A percentile compares a stretch with the other conserved stretches of the same genome.
Evolutionary conservation across 2,329 filamentous ascomycete species (phyloP).

Genomic region (Niveomyces coronatus): DNA sequence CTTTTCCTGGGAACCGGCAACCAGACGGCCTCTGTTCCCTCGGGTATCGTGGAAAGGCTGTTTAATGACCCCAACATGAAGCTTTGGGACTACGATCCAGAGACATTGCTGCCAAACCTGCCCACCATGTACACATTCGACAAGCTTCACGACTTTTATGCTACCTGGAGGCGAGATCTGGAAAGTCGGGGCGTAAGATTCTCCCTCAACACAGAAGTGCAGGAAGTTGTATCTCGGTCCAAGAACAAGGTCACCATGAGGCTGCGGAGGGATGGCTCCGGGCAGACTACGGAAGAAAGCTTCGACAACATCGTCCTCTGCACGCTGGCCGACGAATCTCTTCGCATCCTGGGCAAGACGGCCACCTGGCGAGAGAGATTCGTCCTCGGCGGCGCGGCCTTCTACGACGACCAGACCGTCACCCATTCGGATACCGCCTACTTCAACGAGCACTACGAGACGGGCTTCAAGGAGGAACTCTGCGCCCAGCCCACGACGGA

Average conservation of each 20-base stretch:
- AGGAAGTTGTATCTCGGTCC: slow-evolving; percentile 38
- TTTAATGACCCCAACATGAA: slow-evolving; percentile 49
- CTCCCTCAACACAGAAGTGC: slow-evolving; percentile 45
- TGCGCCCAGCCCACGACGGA: slow-evolving; percentile 36
- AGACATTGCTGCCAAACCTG: slow-evolving; percentile 45
- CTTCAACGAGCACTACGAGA: slow-evolving; percentile 60
- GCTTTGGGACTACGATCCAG: slow-evolving; percentile 47
- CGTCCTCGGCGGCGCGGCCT: slow-evolving; percentile 60
- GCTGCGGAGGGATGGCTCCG: slow-evolving; percentile 38
- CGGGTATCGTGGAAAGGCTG: slow-evolving; percentile 53
- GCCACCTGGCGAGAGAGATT: slow-evolving; percentile 51
- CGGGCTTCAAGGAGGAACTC: slow-evolving; percentile 40
- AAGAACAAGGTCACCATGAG: slow-evolving; percentile 41
- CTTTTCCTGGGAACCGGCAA: slow-evolving; percentile 68
- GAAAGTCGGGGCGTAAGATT: slow-evolving; percentile 44
- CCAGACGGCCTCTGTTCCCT: slow-evolving; percentile 60
- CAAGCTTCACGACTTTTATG: slow-evolving; percentile 50
- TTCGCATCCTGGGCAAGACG: slow-evolving; percentile 46
- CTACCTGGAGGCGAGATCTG: slow-evolving; percentile 45
- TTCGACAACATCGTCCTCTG: slow-evolving; percentile 61
- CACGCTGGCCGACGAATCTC: slow-evolving; percentile 53
- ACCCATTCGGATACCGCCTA: slow-evolving; percentile 57
- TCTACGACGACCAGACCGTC: slow-evolving; percentile 61
- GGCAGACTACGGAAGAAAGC: slow-evolving; percentile 40
- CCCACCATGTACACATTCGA: slow-evolving; percentile 59